These are phyloP conservation scores for Maudiozyma bulderi DNA, from an alignment of 805 yeast genomes.

Conservation along the genomic window DNA sequence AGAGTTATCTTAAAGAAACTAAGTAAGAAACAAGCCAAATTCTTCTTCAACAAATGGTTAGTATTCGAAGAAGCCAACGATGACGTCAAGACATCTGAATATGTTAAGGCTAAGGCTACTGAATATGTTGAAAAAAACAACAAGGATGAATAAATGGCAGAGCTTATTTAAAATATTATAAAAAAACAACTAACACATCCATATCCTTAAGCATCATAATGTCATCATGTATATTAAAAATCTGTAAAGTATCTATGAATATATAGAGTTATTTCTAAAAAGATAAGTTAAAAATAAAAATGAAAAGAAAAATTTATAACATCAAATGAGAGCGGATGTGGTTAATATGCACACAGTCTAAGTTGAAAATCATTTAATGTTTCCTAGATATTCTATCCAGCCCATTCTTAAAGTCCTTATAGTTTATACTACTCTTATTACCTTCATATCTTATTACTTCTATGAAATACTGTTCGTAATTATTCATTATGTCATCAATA, in stretches of 20 bases:
- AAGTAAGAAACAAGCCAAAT: constrained; percentile 82
- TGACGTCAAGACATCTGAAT: constrained; percentile 63
- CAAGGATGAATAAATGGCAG: constrained; percentile 2
- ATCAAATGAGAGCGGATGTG: not conserved
- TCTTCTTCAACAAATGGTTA: constrained; percentile 90
- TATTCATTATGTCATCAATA: constrained; percentile 27
- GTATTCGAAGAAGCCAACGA: constrained; percentile 60
- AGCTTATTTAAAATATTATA: not conserved
- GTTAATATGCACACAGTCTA: no score
- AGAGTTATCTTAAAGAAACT: constrained; percentile 60
- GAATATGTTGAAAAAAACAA: constrained; percentile 46
- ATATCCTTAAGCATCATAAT: not conserved
- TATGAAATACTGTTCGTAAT: constrained; percentile 27
- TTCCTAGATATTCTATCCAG: constrained; percentile 1
- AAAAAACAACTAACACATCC: not conserved
- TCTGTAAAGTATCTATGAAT: constrained; percentile 3
- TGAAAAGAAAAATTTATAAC: not conserved
- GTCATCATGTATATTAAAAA: not conserved
- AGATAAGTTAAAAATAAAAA: not conserved
- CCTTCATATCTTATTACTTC: constrained; percentile 50
- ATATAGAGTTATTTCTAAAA: not conserved
- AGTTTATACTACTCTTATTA: constrained; percentile 34
- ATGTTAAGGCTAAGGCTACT: constrained; percentile 84
- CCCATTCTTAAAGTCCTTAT: constrained; percentile 31
- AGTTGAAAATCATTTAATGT: not conserved